Evolutionary conservation across 2,329 filamentous ascomycete genomes (phyloP).

Genomic region (Orbilia quercus): DNA sequence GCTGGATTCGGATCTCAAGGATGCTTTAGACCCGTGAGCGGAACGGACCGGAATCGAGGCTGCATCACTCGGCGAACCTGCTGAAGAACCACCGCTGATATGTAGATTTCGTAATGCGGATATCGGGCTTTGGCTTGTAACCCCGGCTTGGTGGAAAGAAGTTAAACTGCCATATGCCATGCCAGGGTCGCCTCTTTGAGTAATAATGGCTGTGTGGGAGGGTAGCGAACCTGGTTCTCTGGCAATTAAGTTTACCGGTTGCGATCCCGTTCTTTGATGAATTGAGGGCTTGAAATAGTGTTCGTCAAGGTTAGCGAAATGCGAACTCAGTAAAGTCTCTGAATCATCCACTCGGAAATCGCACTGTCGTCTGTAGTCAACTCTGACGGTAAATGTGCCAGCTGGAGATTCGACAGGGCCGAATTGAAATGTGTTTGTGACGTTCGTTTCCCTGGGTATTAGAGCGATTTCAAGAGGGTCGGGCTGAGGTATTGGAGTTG

Average conservation of each 20-base stretch:
- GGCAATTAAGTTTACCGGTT: conserved; percentile 59
- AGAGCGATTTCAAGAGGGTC: conserved; percentile 80
- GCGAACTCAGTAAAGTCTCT: conserved; percentile 88
- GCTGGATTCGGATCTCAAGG: conserved; percentile 67
- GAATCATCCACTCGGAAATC: conserved; percentile 92
- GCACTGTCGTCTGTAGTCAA: conserved; percentile 87
- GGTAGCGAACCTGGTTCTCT: conserved; percentile 80
- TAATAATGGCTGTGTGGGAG: conserved; percentile 67
- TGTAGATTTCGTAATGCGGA: conserved; percentile 77
- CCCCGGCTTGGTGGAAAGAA: conserved; percentile 81
- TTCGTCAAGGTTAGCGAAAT: conserved; percentile 91
- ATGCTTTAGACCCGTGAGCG: conserved; percentile 67
- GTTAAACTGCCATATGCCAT: conserved; percentile 90
- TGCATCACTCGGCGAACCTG: conserved; percentile 68
- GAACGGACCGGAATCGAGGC: conserved; percentile 65
- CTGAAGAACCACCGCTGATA: conserved; percentile 69
- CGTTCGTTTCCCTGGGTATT: conserved; percentile 72
- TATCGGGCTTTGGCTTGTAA: conserved; percentile 83
- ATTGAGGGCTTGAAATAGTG: conserved; percentile 85
- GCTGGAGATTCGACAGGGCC: conserved; percentile 86
- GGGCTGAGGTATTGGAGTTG: conserved; percentile 67
- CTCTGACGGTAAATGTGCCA: conserved; percentile 82
- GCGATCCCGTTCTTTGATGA: conserved; percentile 65
- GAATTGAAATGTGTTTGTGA: conserved; percentile 81
- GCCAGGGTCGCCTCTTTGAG: conserved; percentile 71